Percentiles rank a stretch among this genome's conserved stretches.
Evolutionary conservation across 345 rosid genomes (phyloP).

Genomic region (Camelina sativa): DNA sequence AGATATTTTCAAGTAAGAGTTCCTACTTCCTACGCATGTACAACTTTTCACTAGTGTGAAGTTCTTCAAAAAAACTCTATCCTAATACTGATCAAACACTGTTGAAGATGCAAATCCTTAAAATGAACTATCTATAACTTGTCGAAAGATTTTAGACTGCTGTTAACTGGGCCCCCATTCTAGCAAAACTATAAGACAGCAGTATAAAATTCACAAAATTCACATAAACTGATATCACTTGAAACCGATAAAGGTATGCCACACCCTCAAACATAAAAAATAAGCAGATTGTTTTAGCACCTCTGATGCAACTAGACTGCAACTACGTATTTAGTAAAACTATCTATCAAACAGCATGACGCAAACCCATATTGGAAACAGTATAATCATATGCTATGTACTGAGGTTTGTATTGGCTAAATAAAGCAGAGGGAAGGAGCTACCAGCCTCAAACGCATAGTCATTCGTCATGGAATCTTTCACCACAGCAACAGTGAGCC

Average conservation of each 20-base stretch:
- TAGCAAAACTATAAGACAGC: conserved; percentile 23
- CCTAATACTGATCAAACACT: conserved; percentile 22
- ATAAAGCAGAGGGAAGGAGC: conserved; percentile 34
- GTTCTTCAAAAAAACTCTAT: conserved; percentile 21
- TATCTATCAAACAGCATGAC: conserved; percentile 23
- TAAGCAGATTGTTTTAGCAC: conserved; percentile 12
- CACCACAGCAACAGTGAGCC: conserved; percentile 97
- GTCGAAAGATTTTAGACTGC: conserved; percentile 10
- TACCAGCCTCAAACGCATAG: conserved; percentile 99
- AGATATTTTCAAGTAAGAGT: neutral
- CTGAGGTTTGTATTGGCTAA: conserved; percentile 12
- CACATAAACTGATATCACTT: conserved; percentile 13
- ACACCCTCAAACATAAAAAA: neutral
- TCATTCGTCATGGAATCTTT: conserved; percentile 90
- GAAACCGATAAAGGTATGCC: conserved; percentile 7
- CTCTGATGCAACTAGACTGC: conserved; percentile 20
- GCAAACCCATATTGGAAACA: conserved; percentile 31
- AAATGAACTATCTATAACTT: conserved; percentile 25
- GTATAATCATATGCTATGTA: conserved; percentile 28
- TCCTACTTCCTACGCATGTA: conserved; percentile 24
- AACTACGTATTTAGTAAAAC: conserved; percentile 10
- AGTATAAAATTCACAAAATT: conserved; percentile 21
- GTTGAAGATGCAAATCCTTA: conserved; percentile 29
- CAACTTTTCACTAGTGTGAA: conserved; percentile 18
- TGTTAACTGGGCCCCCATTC: conserved; percentile 13